Evolutionary conservation across 2,329 filamentous ascomycete species (phyloP), one percentile per base, ranked within the genome.

Genomic region (Colletotrichum shisoi): DNA sequence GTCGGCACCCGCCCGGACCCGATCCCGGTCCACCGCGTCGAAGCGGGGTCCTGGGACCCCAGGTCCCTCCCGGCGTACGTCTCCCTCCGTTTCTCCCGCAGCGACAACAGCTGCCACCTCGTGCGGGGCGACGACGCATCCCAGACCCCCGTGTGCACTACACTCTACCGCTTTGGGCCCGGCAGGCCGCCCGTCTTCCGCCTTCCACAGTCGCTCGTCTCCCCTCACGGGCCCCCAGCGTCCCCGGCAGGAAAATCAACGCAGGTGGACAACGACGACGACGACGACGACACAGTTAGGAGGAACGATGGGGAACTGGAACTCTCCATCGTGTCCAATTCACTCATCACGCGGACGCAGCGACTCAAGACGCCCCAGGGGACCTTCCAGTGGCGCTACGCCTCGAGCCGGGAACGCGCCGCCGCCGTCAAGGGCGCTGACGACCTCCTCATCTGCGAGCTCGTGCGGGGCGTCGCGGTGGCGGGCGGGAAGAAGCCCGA

Each of bases 121-220:
- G 74, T 84, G 4, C 75, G 82, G 42, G 80, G 78, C 24, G 76
- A 79, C 42, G 77, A 79, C 15, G 70, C 72, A 5, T 58, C 67
- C 1, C 59, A 69, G 24, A 53, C 59, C 45, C 63, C 72, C 13
- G 74, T 87, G n/a, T 82, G 80, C 69, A 78, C 74, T 1, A 89
- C 86, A 0, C 81, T 79, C 3, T 89, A 89, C 75, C 83, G 81
- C 69, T 87, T 84, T 71, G 86, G 87, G 0, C 85, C 85, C 1
- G 79, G 79, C 46, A 79, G 80, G 2, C 80, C 83, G 7, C 86
- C 87, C 3, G 74, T 80, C 49, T 75, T 89, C 27, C 71, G 73
- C 3, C 68, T 79, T n/a, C 24, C 45, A 24, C 62, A 21, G 69
- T 64, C 53, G 13, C 39, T 24, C 46, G 17, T 44, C n/a, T 7